These are phyloP conservation scores for Neopestalotiopsis clavispora DNA, from an alignment of 2,329 filamentous ascomycete genomes.

Conservation along the genomic window DNA sequence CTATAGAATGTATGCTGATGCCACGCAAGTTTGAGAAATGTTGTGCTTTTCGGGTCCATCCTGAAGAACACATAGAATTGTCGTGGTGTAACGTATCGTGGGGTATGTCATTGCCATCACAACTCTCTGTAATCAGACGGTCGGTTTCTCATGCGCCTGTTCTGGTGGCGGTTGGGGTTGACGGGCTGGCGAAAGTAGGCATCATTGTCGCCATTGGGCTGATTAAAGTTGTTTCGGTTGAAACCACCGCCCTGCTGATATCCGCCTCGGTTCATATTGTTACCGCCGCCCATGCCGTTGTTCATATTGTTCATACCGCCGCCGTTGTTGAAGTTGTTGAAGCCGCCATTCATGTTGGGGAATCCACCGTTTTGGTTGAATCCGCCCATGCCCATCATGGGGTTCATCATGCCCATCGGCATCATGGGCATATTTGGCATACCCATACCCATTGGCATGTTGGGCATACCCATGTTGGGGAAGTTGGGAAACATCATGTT, in stretches of 20 bases:
- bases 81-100: not conserved
- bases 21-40: not conserved
- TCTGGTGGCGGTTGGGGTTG: slow-evolving; percentile 89
- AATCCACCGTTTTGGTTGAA: slow-evolving; percentile 41
- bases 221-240: slow-evolving; percentile 43
- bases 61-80: not conserved
- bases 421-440: slow-evolving; percentile 23
- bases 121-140: slow-evolving; percentile 92
- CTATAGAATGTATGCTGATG: not conserved
- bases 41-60: not conserved
- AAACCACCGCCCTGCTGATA: slow-evolving; percentile 31
- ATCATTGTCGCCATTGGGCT: slow-evolving; percentile 75
- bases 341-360: slow-evolving; percentile 28
- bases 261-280: slow-evolving; percentile 28
- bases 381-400: slow-evolving; percentile 44
- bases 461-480: slow-evolving; percentile 42
- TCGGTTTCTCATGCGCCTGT: slow-evolving; percentile 76
- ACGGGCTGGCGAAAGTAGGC: slow-evolving; percentile 96
- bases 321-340: slow-evolving; percentile 39
- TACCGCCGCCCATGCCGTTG: slow-evolving; percentile 33
- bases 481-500: slow-evolving; percentile 41
- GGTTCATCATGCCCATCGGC: slow-evolving; percentile 43
- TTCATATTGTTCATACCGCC: slow-evolving; percentile 40
- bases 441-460: slow-evolving; percentile 39
- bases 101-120: slow-evolving; percentile 40